Percentiles rank a stretch among this genome's conserved stretches.
phyloP scores from a whole-genome alignment of 768 basidiomycete genomes.

The Suillus placidus region DNA sequence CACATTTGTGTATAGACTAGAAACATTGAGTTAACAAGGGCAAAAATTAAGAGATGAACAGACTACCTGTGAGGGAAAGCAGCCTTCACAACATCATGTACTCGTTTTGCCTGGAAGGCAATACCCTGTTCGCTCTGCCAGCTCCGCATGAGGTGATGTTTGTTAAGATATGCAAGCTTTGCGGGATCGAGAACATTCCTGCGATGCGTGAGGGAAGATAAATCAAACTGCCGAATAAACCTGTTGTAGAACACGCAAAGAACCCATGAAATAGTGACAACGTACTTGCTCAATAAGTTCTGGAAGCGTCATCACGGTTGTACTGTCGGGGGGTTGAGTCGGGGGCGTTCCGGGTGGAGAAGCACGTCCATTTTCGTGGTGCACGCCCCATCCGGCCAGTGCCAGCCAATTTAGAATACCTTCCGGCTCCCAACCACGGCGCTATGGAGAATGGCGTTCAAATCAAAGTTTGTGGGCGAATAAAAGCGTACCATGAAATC shows the following conservation, averaged over 20 bases:
- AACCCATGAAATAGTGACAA: conserved; percentile 15
- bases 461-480: conserved; percentile 2
- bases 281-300: conserved; percentile 68
- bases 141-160: conserved; percentile 71
- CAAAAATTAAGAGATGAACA: not conserved
- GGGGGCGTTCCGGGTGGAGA: conserved; percentile 25
- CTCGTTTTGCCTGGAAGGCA: conserved; percentile 53
- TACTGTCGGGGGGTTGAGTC: conserved; percentile 63
- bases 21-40: not conserved
- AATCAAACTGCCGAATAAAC: conserved; percentile 60
- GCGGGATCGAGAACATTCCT: conserved; percentile 77
- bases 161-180: conserved; percentile 89
- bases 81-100: conserved; percentile 54
- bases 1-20: conserved; percentile 50
- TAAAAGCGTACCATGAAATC: conserved; percentile 73
- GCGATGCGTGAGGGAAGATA: conserved; percentile 76
- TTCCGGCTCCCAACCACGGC: conserved; percentile 86
- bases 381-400: conserved; percentile 89
- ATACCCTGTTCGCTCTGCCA: conserved; percentile 56
- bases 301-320: conserved; percentile 57
- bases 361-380: conserved; percentile 36
- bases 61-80: conserved; percentile 61
- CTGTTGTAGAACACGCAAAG: not conserved
- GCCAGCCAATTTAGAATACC: conserved; percentile 94
- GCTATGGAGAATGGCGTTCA: conserved; percentile 42